These are phyloP conservation scores for Alternaria sp. DNA, from an alignment of 2,329 filamentous ascomycete species.

Conservation along the genomic window DNA sequence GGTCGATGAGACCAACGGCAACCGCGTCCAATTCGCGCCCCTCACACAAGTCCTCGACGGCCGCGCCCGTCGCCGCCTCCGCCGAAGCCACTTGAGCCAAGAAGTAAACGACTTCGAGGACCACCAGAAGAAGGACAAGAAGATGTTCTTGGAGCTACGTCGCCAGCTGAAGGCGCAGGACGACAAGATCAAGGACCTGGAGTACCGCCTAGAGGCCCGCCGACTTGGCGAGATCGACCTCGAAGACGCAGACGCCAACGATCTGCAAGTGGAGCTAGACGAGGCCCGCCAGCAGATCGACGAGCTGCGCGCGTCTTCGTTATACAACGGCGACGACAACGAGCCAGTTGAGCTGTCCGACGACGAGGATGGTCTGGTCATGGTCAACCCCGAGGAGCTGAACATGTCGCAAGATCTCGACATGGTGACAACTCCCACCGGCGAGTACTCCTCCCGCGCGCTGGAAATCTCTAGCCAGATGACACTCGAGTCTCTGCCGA, in stretches of 20 bases:
- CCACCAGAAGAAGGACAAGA: conserved; percentile 46
- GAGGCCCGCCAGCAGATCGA: conserved; percentile 45
- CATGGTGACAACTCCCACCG: conserved; percentile 33
- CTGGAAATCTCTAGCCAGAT: conserved; percentile 37
- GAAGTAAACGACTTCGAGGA: conserved; percentile 49
- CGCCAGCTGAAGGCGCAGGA: conserved; percentile 48
- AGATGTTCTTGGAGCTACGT: conserved; percentile 46
- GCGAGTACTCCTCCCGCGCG: conserved; percentile 38
- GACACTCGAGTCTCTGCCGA: conserved; percentile 34
- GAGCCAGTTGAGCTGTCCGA: conserved; percentile 29
- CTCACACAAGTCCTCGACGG: conserved; percentile 41
- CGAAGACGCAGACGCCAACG: conserved; percentile 42
- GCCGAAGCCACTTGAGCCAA: conserved; percentile 50
- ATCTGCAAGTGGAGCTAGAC: conserved; percentile 43
- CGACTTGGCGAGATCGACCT: conserved; percentile 49
- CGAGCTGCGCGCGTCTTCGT: conserved; percentile 39
- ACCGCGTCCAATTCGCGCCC: conserved; percentile 44
- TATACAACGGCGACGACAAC: conserved; percentile 37
- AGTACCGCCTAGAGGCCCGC: conserved; percentile 44
- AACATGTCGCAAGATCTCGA: conserved; percentile 38
- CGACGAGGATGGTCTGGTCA: conserved; percentile 40
- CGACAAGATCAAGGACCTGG: conserved; percentile 45
- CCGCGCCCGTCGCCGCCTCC: conserved; percentile 47
- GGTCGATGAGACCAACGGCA: conserved; percentile 20
- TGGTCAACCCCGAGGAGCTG: conserved; percentile 44